Base-by-base conservation (phyloP, 148 eudicot genomes). In the Fallopia convolvulus region DNA sequence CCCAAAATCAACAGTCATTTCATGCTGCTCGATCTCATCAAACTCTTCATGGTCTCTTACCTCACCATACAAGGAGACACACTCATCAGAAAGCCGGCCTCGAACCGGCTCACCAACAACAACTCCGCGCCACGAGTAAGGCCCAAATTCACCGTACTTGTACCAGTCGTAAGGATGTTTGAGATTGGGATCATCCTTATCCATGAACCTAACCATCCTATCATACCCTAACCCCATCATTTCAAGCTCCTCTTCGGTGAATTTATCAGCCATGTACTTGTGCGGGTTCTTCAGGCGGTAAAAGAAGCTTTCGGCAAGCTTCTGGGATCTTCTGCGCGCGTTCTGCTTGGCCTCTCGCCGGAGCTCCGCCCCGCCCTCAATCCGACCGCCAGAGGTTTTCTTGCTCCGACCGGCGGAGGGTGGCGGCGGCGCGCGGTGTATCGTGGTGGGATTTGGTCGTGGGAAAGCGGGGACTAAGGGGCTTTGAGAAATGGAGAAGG, bases 141-240 rank as follows among this genome's bases (percentile, higher is more conserved):
- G 98, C 53, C 98, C 97, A 49, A 87, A 94, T 66, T 94, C 86
- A 13, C 98, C 97, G 55, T 94, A 94, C 80, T 94, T 94, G 44
- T 90, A 94, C 98, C 98, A 94, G 77, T 94, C 98, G 74, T 87
- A 82, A 0, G 98, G 98, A 79, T 94, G 98, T 48, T 79, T 84
- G 1, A 94, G 80, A 82, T 90, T 94, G 3, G 97, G 95, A 77
- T 94, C 98, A 78, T 94, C 98, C 74, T 87, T 88, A 5, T 84
- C 85, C 98, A 94, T 94, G 76, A 94, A 94, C 87, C 90, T 81
- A 14, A 94, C 98, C 97, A 92, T 83, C 50, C 98, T 86, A 80
- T 94, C 98, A 76, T 94, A 94, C 21, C 98, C 98, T 73, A 94
- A 77, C 3, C 98, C 98, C 61, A 92, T 94, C 92, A 90, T 94